Percentiles rank a stretch among this genome's conserved stretches.
phyloP scores from a whole-genome alignment of 2,329 filamentous ascomycete species.

The Cercospora sp. region DNA sequence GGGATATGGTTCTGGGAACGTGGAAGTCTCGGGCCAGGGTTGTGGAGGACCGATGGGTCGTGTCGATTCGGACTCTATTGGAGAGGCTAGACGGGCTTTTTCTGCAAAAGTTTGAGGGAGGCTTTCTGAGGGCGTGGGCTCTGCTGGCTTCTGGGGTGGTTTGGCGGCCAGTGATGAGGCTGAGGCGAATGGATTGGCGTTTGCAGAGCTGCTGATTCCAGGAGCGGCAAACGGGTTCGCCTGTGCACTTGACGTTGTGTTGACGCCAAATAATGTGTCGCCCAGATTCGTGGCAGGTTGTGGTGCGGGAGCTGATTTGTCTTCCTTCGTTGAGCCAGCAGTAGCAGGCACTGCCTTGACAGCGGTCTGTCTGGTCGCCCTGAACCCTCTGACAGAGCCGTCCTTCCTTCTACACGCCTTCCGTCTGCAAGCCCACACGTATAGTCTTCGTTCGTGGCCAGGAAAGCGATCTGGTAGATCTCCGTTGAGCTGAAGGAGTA shows the following conservation, averaged over 20 bases:
- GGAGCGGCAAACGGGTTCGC: conserved; percentile 63
- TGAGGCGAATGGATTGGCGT: conserved; percentile 59
- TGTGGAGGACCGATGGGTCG: conserved; percentile 46
- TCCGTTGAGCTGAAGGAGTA: conserved; percentile 87
- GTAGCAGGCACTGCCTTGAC: conserved; percentile 6
- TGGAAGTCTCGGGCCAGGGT: conserved; percentile 71
- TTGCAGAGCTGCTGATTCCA: conserved; percentile 38
- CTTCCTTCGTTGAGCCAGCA: conserved; percentile 31
- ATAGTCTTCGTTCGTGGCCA: conserved; percentile 81
- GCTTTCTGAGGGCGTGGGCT: conserved; percentile 23
- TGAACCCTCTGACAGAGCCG: conserved; percentile 75
- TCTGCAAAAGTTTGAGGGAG: conserved; percentile 37
- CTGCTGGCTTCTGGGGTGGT: conserved; percentile 41
- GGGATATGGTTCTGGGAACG: conserved; percentile 71
- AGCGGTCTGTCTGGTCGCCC: conserved; percentile 60
- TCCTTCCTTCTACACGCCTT: conserved; percentile 78
- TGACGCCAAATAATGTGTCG: conserved; percentile 69
- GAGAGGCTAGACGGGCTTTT: conserved; percentile 34
- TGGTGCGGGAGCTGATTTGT: conserved; percentile 31
- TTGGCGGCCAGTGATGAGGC: conserved; percentile 47
- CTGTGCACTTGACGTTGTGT: conserved; percentile 41
- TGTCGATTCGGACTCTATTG: conserved; percentile 30
- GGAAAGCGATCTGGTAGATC: conserved; percentile 86
- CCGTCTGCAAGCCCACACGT: conserved; percentile 78
- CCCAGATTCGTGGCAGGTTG: conserved; percentile 54